Percentiles rank a stretch among this genome's conserved stretches.
Conservation (phyloP, 202 grass and related monocot genomes). For the Carex sylvatica region DNA sequence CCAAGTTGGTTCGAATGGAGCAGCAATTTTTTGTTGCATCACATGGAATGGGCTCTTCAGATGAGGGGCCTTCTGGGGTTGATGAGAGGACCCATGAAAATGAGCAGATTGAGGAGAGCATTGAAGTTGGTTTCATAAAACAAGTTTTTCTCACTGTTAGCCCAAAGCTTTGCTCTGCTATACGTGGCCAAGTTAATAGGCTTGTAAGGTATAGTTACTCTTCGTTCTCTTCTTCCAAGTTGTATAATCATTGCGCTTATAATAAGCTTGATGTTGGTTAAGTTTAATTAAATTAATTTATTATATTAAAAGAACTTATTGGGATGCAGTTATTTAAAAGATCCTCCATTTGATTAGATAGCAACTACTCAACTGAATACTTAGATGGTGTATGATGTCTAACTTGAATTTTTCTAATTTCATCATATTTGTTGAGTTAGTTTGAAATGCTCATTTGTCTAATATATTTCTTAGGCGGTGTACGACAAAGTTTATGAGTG, state of each 20-base stretch:
- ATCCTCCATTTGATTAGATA: neutral
- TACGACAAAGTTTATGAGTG: neutral
- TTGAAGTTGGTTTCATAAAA: conserved; percentile 36
- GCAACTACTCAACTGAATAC: neutral
- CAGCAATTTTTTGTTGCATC: conserved; percentile 65
- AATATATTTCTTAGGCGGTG: neutral
- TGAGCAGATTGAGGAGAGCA: neutral
- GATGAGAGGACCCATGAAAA: neutral
- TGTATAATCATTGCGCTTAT: neutral
- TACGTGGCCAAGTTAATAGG: conserved; percentile 56
- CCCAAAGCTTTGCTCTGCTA: conserved; percentile 81
- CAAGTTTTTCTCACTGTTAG: conserved; percentile 96
- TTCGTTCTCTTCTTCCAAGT: neutral
- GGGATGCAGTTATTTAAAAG: neutral
- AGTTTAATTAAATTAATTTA: neutral
- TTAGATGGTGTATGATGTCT: neutral
- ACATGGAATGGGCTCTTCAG: conserved; percentile 27
- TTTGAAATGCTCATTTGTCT: neutral
- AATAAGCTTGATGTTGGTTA: neutral
- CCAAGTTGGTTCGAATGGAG: conserved; percentile 70
- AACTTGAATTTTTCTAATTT: neutral
- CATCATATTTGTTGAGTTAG: neutral
- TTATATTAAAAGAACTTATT: neutral
- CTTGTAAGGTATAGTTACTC: conserved; percentile 46
- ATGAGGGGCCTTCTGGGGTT: conserved; percentile 16